Percentiles rank a stretch among this genome's conserved stretches.
These are phyloP conservation scores for Bonia amplexicaulis DNA, from an alignment of 176 grass and related monocot species.

Conservation along the genomic window DNA sequence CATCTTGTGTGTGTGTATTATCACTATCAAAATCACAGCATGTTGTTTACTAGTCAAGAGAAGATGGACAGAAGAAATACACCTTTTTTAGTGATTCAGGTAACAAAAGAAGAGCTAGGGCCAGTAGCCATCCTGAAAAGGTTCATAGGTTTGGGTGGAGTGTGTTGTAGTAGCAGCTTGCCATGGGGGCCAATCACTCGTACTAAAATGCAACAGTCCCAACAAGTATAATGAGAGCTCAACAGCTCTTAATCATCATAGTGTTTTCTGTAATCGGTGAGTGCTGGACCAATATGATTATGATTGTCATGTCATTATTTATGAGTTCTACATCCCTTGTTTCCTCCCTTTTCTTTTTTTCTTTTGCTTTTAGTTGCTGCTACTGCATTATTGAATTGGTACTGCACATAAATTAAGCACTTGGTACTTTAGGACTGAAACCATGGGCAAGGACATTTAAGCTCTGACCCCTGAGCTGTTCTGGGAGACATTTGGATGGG, in stretches of 20 bases:
- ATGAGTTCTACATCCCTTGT: constrained; percentile 17
- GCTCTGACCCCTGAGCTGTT: constrained; percentile 22
- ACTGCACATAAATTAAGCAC: neutral
- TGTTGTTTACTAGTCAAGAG: neutral
- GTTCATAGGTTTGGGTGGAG: constrained; percentile 1
- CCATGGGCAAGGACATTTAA: constrained; percentile 5
- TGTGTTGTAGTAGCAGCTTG: constrained; percentile 14
- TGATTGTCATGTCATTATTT: constrained; percentile 35
- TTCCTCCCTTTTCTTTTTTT: neutral
- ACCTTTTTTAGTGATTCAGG: constrained; percentile 28
- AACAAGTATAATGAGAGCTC: constrained; percentile 34
- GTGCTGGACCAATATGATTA: constrained; percentile 40
- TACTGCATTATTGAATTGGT: constrained; percentile 28
- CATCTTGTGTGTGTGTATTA: neutral
- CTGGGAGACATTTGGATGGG: neutral
- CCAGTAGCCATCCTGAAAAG: constrained; percentile 15
- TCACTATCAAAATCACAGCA: neutral
- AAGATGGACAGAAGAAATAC: neutral
- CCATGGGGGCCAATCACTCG: constrained; percentile 22
- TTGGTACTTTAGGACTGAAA: constrained; percentile 18
- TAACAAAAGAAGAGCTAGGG: constrained; percentile 19
- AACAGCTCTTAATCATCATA: constrained; percentile 42
- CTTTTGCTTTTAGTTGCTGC: constrained; percentile 33
- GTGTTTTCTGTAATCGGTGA: constrained; percentile 29
- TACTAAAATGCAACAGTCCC: neutral